Evolutionary conservation across 2,329 filamentous ascomycete genomes (phyloP), one percentile per base, ranked within the genome.

Genomic region (Fusarium brachygibbosum): DNA sequence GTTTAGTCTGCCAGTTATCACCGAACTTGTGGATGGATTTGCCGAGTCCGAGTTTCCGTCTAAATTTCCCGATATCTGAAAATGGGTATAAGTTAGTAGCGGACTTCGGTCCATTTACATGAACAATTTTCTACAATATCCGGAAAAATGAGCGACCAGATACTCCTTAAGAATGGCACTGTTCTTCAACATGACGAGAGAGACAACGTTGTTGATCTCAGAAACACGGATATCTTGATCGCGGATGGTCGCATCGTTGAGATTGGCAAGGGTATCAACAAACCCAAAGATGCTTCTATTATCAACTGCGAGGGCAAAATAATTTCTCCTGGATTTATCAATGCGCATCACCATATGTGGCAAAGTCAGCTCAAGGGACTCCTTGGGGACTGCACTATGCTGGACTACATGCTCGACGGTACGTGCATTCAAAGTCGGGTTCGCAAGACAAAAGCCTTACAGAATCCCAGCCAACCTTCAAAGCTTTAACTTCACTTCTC

Each of bases 351-450:
- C 1, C 58, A 63, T 3, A 29, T 63, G 28, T 63, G 58, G 58
- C 60, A 63, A 9, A 63, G 41, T 12, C 59, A 63, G 6, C 11
- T 63, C 3, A 63, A 63, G 7, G 59, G 59, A 0, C 38, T 51
- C 11, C 59, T 63, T 6, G 59, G 59, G 1, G 48, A 63, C 12
- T 46, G 29, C 8, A 63, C 58, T 0, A 63, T 63, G 59, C 19
- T 63, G 14, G 59, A 63, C 6, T 63, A 63, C 35, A 62, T 63
- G 35, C 34, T 63, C 6, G 17, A 56, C 42, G 59, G 59, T 23
- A 6, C 23, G 31, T 29, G 7, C 2, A 4, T n/a, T n/a, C 9
- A 3, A 12, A 16, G 23, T 25, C 14, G 6, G 2, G 5, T 0
- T 2, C 2, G 1, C 2, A 8, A 14, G 2, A 21, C 1, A 31